These are phyloP conservation scores for Symbiodinium natans DNA, from an alignment of 73 alveolate species.

Conservation along the genomic window DNA sequence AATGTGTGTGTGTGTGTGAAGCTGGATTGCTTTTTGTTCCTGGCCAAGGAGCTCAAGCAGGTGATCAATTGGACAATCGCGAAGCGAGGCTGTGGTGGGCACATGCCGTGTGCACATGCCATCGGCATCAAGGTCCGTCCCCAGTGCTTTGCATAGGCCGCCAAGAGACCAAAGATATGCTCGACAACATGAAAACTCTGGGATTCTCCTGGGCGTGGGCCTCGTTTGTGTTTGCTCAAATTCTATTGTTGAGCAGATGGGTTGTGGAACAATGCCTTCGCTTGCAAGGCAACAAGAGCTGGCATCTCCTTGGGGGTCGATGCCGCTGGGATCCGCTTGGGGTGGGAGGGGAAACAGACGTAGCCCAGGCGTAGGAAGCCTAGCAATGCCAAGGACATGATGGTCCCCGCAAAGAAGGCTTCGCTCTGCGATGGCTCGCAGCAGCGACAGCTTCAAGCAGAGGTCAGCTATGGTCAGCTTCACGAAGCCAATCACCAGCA, in stretches of 20 bases:
- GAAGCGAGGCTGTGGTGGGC: neutral
- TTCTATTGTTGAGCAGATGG: neutral
- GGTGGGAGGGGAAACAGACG: neutral
- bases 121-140: too few species aligned
- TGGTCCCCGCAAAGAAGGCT: slow-evolving; percentile 43
- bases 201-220: slow-evolving; percentile 43
- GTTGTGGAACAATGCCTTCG: neutral
- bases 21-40: neutral
- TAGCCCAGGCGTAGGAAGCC: too few species aligned
- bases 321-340: neutral
- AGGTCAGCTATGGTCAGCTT: neutral
- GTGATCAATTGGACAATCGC: neutral
- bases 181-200: slow-evolving; percentile 44
- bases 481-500: neutral
- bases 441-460: slow-evolving; percentile 55
- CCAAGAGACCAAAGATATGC: slow-evolving; percentile 21
- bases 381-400: slow-evolving; percentile 31
- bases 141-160: neutral
- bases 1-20: neutral
- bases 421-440: slow-evolving; percentile 52
- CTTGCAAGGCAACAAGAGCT: slow-evolving; percentile 38
- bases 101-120: too few species aligned
- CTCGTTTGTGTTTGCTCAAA: neutral
- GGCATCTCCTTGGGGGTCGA: slow-evolving; percentile 73
- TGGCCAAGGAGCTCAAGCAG: neutral